Evolutionary conservation across 192 early-diverging fungal genomes (phyloP).

Genomic region (Spizellomyces sp.): DNA sequence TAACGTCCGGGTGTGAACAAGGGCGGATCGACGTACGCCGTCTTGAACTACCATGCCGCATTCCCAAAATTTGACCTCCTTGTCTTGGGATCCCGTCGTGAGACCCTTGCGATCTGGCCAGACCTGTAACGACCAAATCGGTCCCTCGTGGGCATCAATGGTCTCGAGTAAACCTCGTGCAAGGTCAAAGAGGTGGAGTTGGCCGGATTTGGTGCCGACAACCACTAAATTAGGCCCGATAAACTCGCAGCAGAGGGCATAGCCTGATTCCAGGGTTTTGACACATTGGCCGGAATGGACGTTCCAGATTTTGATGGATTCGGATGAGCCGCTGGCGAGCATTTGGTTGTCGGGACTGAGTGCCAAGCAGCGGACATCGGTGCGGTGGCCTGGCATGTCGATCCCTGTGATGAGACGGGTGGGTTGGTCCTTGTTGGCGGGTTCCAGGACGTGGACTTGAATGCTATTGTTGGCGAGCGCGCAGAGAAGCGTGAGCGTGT

Average conservation of each 20-base stretch:
- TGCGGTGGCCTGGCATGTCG: slow-evolving; percentile 87
- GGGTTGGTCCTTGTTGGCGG: slow-evolving; percentile 64
- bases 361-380: slow-evolving; percentile 87
- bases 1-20: slow-evolving; percentile 86
- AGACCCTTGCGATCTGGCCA: slow-evolving; percentile 86
- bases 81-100: slow-evolving; percentile 90
- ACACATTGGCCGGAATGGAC: slow-evolving; percentile 79
- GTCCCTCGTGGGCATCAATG: slow-evolving; percentile 88
- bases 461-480: slow-evolving; percentile 82
- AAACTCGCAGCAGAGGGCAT: slow-evolving; percentile 90
- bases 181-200: slow-evolving; percentile 89
- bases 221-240: slow-evolving; percentile 84
- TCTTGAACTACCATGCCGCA: slow-evolving; percentile 67
- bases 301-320: slow-evolving; percentile 90
- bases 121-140: slow-evolving; percentile 85
- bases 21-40: slow-evolving; percentile 63
- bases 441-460: slow-evolving; percentile 73
- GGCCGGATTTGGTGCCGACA: slow-evolving; percentile 92
- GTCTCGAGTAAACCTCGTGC: slow-evolving; percentile 81
- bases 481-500: slow-evolving; percentile 60
- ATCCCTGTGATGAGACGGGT: slow-evolving; percentile 69
- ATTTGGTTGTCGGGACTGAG: slow-evolving; percentile 87
- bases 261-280: slow-evolving; percentile 87
- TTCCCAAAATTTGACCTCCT: slow-evolving; percentile 98
- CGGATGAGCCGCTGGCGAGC: slow-evolving; percentile 80